These are phyloP conservation scores for Solanum sparsipilum DNA, from an alignment of 257 asterid species.

Conservation along the genomic window DNA sequence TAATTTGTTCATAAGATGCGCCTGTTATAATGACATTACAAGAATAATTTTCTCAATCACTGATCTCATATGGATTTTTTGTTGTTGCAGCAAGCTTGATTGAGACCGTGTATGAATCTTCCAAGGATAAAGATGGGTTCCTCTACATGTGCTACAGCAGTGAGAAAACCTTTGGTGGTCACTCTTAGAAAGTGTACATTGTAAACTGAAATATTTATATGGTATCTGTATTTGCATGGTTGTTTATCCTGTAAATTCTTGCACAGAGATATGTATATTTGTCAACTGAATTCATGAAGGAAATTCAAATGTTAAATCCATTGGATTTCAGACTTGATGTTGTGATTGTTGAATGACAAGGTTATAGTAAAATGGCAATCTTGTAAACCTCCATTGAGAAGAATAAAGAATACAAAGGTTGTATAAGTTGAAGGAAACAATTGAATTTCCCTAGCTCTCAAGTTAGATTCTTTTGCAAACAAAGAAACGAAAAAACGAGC, in stretches of 20 bases:
- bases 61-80: background rate
- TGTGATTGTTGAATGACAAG: background rate
- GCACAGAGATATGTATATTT: background rate
- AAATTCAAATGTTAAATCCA: background rate
- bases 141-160: constrained; percentile 96
- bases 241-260: background rate
- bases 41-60: background rate
- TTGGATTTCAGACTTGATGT: background rate
- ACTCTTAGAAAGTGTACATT: background rate
- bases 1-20: background rate
- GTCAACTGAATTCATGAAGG: background rate
- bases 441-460: background rate
- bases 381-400: background rate
- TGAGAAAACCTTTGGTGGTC: constrained; percentile 84
- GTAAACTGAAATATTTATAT: background rate
- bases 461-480: background rate
- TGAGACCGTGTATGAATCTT: constrained; percentile 55
- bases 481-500: background rate
- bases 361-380: background rate
- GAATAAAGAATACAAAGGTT: background rate
- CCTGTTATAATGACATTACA: background rate
- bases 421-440: background rate
- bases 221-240: background rate
- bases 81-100: constrained; percentile 60
- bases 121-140: constrained; percentile 83